Percentiles rank a stretch among this genome's conserved stretches.
phyloP scores from a whole-genome alignment of 164 flowering plant species.

The Aristolochia contorta region DNA sequence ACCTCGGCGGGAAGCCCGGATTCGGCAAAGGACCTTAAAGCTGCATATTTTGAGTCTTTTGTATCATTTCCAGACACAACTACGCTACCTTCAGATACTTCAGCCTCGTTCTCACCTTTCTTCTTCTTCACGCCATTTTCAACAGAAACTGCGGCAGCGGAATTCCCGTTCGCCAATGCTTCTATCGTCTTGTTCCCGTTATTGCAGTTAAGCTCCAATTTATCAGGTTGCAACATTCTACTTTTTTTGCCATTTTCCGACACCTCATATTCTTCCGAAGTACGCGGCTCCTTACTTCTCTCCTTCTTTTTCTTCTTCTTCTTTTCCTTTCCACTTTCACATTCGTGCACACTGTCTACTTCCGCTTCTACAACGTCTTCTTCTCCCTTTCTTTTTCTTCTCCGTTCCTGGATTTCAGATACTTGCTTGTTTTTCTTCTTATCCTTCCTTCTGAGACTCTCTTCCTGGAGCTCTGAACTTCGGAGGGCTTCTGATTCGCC shows the following conservation, averaged over 20 bases:
- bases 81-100: conserved; percentile 16
- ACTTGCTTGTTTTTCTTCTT: too few relatives aligned
- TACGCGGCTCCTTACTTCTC: background rate
- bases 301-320: conserved; percentile 17
- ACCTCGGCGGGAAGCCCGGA: conserved; percentile 47
- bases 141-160: background rate
- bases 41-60: conserved; percentile 32
- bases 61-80: conserved; percentile 42
- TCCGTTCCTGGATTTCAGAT: background rate
- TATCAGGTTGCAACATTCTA: background rate
- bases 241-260: conserved; percentile 8
- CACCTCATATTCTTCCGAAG: conserved; percentile 1
- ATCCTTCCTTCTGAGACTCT: too few relatives aligned
- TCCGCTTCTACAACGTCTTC: background rate
- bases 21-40: conserved; percentile 43
- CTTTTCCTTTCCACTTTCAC: background rate
- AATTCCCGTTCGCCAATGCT: background rate
- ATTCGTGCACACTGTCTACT: background rate
- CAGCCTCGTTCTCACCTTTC: conserved; percentile 1
- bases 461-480: too few relatives aligned
- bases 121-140: conserved; percentile 1
- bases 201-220: conserved; percentile 4
- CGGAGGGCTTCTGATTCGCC: too few relatives aligned
- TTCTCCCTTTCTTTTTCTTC: background rate
- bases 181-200: background rate